Evolutionary conservation across 208 protist species (phyloP), one percentile per base, ranked within the genome.

Genomic region (Trichomonas gallinae): DNA sequence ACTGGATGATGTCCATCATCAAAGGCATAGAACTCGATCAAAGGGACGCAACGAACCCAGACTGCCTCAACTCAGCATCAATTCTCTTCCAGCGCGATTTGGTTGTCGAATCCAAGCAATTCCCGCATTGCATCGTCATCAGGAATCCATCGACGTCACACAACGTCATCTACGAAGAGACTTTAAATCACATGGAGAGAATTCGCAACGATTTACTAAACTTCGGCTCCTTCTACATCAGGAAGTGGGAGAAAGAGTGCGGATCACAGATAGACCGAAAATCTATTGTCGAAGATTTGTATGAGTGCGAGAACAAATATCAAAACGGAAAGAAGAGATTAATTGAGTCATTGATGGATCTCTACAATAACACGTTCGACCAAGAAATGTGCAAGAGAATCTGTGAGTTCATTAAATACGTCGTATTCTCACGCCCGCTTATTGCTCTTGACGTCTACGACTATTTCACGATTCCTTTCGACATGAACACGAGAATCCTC

Each of bases 171-270:
- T 93, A 93, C 21, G 44, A 93, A 93, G 87, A 93, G n/a, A 93
- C 87, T 38, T 26, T 93, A 1, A 44, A 93, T 17, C 40, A 38
- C 0, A 93, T 93, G 87, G 87, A 93, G 45, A 34, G 44, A 48
- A 93, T 93, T 17, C 40, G 44, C 42, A 93, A 93, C 10, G 44
- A 93, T 93, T 38, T 93, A 17, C 44, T 93, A 0, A 93, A 93
- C 31, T 93, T 93, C 34, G 87, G 87, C 21, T 58, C 44, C 34
- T 93, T 58, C 46, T 93, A 93, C 44, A 93, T 93, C 40, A 40
- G 87, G 36, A 93, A 93, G 46, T 93, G 87, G 87, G 87, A 93
- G 46, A 93, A 93, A 51, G 87, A 93, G n/a, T 93, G 40, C 31
- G 87, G 87, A 34, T 58, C 40, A 38, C 87, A 93, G 46, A 93